Evolutionary conservation across 495 filamentous ascomycete species (phyloP), one percentile per base, ranked within the genome.

Genomic region (Talaromyces thailandensis): DNA sequence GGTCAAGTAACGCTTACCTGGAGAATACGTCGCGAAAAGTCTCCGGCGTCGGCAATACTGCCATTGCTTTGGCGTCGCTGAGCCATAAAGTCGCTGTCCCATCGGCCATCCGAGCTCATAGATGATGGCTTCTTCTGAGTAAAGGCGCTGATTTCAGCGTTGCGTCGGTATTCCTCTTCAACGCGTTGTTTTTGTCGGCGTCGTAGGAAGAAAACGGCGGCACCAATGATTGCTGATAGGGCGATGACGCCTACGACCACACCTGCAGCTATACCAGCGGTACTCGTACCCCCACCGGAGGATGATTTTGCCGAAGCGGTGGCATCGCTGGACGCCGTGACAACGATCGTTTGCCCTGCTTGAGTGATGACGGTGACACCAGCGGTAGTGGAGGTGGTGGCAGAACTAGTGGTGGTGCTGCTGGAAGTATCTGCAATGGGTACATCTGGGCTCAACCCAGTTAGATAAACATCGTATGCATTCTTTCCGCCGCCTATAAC

Each of bases 11-110:
- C 8, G 75, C 82, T 62, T 78, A 94, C 94, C 86, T 94, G 91
- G 70, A 98, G 81, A 73, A 98, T 96, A 69, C 89, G 88, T 73
- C 94, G 84, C 62, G 94, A 97, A 76, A 97, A 98, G 74, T 98
- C 94, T 72, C 95, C 86, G 75, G 96, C 94, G 71, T 98, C 95
- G 67, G 93, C 93, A 70, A 98, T 98, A 76, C 93, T 97, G 66
- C 93, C 94, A 74, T 93, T 90, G 75, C 94, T 98, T 78, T 93
- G 86, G 72, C 94, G 85, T 69, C 92, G 81, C 66, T 94, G 86
- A 62, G 86, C 85, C 87, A 96, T 90, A 61, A 80, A 82, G 56
- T 88, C 85, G 24, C 93, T 91, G 65, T 98, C 94, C 63, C 97
- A 88, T 24, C 95, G 84, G 51, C 89, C 87, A 73, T 98, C 93